Percentiles rank a stretch among this genome's conserved stretches.
Conservation (phyloP, 2,329 filamentous ascomycete species). For the Colletotrichum echinochloae region DNA sequence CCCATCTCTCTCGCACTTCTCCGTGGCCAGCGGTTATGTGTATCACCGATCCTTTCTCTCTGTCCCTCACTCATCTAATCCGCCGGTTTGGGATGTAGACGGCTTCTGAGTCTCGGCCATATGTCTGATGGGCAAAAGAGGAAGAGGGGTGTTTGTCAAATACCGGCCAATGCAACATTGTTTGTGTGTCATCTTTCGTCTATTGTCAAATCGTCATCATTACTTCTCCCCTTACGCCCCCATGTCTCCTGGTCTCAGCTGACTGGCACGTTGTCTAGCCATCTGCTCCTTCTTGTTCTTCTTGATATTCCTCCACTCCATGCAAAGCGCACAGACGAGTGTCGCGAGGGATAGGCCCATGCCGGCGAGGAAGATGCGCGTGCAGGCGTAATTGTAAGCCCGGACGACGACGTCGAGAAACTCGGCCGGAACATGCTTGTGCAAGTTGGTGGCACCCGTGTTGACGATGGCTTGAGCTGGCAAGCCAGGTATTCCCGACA, state of each 20-base stretch:
- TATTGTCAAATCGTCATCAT: not conserved
- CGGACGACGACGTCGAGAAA: constrained; percentile 65
- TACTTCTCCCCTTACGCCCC: not conserved
- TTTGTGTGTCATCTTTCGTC: not conserved
- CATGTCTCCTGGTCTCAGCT: constrained; percentile 18
- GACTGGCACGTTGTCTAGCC: constrained; percentile 18
- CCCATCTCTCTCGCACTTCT: not conserved
- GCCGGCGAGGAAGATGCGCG: constrained; percentile 71
- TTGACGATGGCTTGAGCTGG: constrained; percentile 57
- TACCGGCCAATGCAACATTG: too few species aligned
- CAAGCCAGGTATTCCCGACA: constrained; percentile 57
- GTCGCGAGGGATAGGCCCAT: constrained; percentile 67
- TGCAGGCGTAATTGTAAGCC: constrained; percentile 75
- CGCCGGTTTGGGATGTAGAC: not conserved
- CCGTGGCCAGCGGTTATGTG: not conserved
- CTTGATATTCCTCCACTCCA: constrained; percentile 79
- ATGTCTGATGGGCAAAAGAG: not conserved
- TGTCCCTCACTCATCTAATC: not conserved
- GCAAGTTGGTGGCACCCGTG: constrained; percentile 71
- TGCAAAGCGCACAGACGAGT: constrained; percentile 67
- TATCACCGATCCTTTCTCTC: not conserved
- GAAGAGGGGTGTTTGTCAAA: not conserved
- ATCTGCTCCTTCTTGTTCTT: constrained; percentile 49
- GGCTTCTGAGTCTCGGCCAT: not conserved
- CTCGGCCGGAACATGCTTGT: constrained; percentile 60